Conservation (phyloP, 2,329 filamentous ascomycete species). For the Penicillium crustosum region DNA sequence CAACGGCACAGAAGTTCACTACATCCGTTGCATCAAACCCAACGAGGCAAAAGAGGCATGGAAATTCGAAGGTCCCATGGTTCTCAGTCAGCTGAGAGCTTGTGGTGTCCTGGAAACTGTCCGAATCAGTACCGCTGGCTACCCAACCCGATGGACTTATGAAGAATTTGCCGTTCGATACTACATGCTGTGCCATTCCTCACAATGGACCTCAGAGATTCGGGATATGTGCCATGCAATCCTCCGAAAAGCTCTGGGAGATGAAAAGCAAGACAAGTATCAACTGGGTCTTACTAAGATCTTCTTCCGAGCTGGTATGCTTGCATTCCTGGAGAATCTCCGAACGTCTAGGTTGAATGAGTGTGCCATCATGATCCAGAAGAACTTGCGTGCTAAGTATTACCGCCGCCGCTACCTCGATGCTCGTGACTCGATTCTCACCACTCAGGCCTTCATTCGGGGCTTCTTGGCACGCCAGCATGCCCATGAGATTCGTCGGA, state of each 20-base stretch:
- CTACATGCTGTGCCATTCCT: conserved; percentile 94
- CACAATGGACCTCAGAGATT: conserved; percentile 90
- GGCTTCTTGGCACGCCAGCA: conserved; percentile 74
- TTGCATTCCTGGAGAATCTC: conserved; percentile 93
- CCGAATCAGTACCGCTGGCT: conserved; percentile 93
- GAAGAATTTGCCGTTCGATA: conserved; percentile 97
- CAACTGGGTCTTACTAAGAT: conserved; percentile 98
- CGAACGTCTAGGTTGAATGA: conserved; percentile 87
- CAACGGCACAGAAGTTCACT: conserved; percentile 96
- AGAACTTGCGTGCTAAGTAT: conserved; percentile 94
- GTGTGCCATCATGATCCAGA: conserved; percentile 96
- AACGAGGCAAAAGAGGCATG: conserved; percentile 96
- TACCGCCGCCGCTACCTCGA: conserved; percentile 90
- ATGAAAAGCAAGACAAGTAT: conserved; percentile 84
- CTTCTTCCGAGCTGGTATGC: conserved; percentile 98
- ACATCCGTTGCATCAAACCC: conserved; percentile 98
- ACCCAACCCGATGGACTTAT: conserved; percentile 97
- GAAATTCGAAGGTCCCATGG: conserved; percentile 99
- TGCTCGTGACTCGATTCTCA: conserved; percentile 75
- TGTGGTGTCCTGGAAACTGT: conserved; percentile 99
- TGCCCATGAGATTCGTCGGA: conserved; percentile 76
- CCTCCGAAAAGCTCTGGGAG: conserved; percentile 80
- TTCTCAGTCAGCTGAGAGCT: conserved; percentile 91
- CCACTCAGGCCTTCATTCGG: conserved; percentile 74
- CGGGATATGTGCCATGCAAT: conserved; percentile 92